A percentile compares a stretch with the other conserved stretches of the same genome.
These are phyloP conservation scores for Arthroderma sp. DNA, from an alignment of 2,329 filamentous ascomycete species.

Conservation along the genomic window DNA sequence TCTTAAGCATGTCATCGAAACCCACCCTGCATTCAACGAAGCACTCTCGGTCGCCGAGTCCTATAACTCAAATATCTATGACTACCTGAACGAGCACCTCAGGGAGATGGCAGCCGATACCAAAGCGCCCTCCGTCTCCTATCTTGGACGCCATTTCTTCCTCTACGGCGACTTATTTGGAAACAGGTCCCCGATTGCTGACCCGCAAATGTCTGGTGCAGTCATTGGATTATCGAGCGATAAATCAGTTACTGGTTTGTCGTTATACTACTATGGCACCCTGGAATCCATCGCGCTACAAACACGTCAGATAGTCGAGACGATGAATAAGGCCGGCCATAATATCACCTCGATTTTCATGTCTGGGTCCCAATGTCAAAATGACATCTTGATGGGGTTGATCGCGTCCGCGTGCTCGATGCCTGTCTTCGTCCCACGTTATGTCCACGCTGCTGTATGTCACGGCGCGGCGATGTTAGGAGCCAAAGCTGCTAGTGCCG, in stretches of 20 bases:
- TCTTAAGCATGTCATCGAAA: slow-evolving; percentile 86
- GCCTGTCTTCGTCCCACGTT: slow-evolving; percentile 85
- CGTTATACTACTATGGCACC: slow-evolving; percentile 84
- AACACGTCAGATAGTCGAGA: slow-evolving; percentile 85
- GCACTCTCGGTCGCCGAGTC: slow-evolving; percentile 67
- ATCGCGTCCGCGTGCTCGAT: slow-evolving; percentile 83
- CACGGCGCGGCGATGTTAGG: slow-evolving; percentile 98
- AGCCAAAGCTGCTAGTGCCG: slow-evolving; percentile 84
- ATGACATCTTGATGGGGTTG: slow-evolving; percentile 78
- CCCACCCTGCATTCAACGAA: slow-evolving; percentile 78
- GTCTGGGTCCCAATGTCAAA: slow-evolving; percentile 96
- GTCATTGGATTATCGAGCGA: slow-evolving; percentile 80
- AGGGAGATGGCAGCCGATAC: slow-evolving; percentile 58
- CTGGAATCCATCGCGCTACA: slow-evolving; percentile 98
- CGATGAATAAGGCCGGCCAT: slow-evolving; percentile 87
- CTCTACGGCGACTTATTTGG: slow-evolving; percentile 98
- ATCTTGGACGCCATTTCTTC: slow-evolving; percentile 87
- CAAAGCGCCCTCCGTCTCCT: slow-evolving; percentile 64
- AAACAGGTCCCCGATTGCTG: slow-evolving; percentile 86
- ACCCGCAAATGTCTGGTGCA: slow-evolving; percentile 82
- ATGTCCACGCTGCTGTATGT: slow-evolving; percentile 89
- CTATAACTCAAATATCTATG: slow-evolving; percentile 81
- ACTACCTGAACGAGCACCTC: slow-evolving; percentile 83
- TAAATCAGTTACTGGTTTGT: slow-evolving; percentile 74
- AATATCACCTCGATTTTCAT: slow-evolving; percentile 90